These are phyloP conservation scores for Candida pseudoviswanathii DNA, from an alignment of 1,139 yeast species.

Conservation along the genomic window DNA sequence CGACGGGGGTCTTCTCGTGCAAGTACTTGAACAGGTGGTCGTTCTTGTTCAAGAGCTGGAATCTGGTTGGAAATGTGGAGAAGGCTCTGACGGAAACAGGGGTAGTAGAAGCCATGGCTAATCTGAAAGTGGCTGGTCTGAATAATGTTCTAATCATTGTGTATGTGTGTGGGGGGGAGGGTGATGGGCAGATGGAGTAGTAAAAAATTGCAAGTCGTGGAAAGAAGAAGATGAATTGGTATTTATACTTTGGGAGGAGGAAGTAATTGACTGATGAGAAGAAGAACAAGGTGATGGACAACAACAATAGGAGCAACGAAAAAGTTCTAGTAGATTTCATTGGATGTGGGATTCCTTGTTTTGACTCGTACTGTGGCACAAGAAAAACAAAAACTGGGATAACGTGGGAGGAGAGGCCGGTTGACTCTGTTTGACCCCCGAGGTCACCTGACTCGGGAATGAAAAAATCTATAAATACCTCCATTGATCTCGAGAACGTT, in stretches of 20 bases:
- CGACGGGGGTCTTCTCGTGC: slow-evolving; percentile 48
- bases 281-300: background rate
- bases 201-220: background rate
- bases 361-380: slow-evolving; percentile 2
- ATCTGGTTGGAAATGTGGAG: slow-evolving; percentile 8
- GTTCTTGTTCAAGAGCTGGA: slow-evolving; percentile 48
- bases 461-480: background rate
- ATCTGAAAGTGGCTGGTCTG: slow-evolving; percentile 14
- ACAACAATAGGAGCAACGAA: background rate
- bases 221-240: background rate
- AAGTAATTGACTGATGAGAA: background rate
- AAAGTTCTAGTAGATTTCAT: slow-evolving; percentile 1
- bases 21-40: slow-evolving; percentile 54
- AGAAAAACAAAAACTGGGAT: background rate
- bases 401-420: background rate
- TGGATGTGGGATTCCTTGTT: background rate
- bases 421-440: background rate
- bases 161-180: background rate
- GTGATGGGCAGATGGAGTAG: background rate
- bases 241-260: background rate
- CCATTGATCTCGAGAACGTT: background rate
- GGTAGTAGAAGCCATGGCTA: slow-evolving; percentile 2
- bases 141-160: slow-evolving; percentile 17
- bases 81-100: slow-evolving; percentile 7
- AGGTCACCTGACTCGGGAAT: background rate